phyloP scores from a whole-genome alignment of 148 eudicot genomes.

The Rhododendron ovatum region DNA sequence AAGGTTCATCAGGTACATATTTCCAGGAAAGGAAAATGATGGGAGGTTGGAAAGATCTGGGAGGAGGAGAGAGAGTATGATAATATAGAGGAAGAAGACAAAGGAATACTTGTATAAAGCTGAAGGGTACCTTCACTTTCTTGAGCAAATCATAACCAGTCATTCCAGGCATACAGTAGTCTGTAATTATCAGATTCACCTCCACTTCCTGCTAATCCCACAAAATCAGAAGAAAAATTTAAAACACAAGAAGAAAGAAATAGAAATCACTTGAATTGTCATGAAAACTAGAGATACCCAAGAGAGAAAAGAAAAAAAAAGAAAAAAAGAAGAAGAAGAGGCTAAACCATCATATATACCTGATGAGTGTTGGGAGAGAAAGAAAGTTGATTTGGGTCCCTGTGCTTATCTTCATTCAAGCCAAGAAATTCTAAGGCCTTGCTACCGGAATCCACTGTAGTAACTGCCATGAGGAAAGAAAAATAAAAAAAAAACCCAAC shows the following conservation, averaged over 20 bases:
- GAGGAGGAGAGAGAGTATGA: neutral
- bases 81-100: neutral
- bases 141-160: constrained; percentile 97
- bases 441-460: constrained; percentile 95
- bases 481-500: constrained; percentile 7
- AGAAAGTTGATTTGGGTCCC: constrained; percentile 33
- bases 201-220: constrained; percentile 50
- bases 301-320: neutral
- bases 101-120: constrained; percentile 12
- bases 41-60: neutral
- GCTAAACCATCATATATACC: constrained; percentile 16
- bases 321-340: neutral
- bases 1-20: constrained; percentile 9
- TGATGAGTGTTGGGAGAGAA: constrained; percentile 48
- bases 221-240: neutral
- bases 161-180: constrained; percentile 98
- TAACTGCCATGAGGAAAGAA: constrained; percentile 45
- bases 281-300: neutral
- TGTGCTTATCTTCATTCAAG: constrained; percentile 43
- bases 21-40: constrained; percentile 23
- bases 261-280: neutral
- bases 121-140: constrained; percentile 75
- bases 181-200: constrained; percentile 89
- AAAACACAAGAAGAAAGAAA: neutral
- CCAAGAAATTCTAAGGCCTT: constrained; percentile 89